phyloP scores from a whole-genome alignment of 176 grass and related monocot species.

The Aegilops tauschii region DNA sequence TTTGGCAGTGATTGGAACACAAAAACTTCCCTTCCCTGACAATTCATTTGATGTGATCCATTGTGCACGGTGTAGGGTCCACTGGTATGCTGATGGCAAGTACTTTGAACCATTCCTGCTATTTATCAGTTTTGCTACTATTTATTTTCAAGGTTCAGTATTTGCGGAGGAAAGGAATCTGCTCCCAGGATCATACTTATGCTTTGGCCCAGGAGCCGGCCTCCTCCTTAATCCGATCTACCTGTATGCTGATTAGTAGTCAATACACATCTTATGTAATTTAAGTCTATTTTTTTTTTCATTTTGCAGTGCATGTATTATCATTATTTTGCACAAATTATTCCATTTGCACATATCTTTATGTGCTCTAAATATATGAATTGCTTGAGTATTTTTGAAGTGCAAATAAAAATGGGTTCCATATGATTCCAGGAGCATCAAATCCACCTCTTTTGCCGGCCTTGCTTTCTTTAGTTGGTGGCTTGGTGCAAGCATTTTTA shows the following conservation, averaged over 20 bases:
- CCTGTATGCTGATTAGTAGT: too few relatives aligned
- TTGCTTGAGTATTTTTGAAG: neutral
- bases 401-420: neutral
- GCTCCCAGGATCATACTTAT: neutral
- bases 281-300: neutral
- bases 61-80: conserved; percentile 89
- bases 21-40: conserved; percentile 86
- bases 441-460: neutral
- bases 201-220: too few relatives aligned
- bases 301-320: neutral
- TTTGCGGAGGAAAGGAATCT: neutral
- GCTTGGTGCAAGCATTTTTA: conserved; percentile 6
- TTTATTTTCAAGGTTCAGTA: neutral
- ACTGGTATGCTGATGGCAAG: conserved; percentile 88
- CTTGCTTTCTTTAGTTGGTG: neutral
- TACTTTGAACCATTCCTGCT: conserved; percentile 33
- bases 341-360: neutral
- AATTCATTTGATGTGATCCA: conserved; percentile 91
- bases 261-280: neutral
- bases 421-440: neutral
- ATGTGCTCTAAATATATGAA: neutral
- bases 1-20: conserved; percentile 83
- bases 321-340: neutral
- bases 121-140: conserved; percentile 8
- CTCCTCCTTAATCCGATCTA: too few relatives aligned